A percentile compares a stretch with the other conserved stretches of the same genome.
Evolutionary conservation across 768 basidiomycete species (phyloP).

Genomic region (Hygrophoropsis aurantiaca): DNA sequence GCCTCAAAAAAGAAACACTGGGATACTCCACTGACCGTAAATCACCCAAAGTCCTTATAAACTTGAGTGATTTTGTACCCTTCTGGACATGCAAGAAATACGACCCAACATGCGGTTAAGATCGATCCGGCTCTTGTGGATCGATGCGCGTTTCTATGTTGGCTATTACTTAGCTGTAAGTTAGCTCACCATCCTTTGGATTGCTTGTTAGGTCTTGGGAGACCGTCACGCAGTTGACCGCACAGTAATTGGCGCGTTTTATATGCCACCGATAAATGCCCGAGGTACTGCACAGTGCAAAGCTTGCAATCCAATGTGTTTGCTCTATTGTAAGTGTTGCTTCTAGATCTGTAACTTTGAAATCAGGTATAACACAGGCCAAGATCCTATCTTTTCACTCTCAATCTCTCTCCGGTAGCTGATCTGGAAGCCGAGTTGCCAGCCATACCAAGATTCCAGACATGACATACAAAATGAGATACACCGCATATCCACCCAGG

Average conservation of each 20-base stretch:
- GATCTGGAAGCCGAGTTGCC: constrained; percentile 35
- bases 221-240: constrained; percentile 1
- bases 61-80: too few relatives aligned
- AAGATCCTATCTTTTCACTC: constrained; percentile 23
- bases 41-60: too few relatives aligned
- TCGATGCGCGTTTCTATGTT: constrained; percentile 30
- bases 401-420: constrained; percentile 38
- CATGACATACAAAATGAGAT: constrained; percentile 39
- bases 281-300: too few relatives aligned
- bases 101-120: too few relatives aligned
- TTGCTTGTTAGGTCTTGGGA: constrained; percentile 1
- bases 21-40: too few relatives aligned
- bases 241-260: neutral
- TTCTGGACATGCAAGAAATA: too few relatives aligned
- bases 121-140: constrained; percentile 32
- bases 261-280: too few relatives aligned
- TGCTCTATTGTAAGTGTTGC: too few relatives aligned
- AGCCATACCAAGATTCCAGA: constrained; percentile 35
- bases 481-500: constrained; percentile 51
- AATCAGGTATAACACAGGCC: too few relatives aligned
- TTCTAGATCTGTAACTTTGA: too few relatives aligned
- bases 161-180: neutral
- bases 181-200: neutral
- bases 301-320: too few relatives aligned
- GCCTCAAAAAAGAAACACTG: too few relatives aligned